Evolutionary conservation across 1,284 basidiomycete genomes (phyloP).

Genomic region (Paramarasmius palmivorus): DNA sequence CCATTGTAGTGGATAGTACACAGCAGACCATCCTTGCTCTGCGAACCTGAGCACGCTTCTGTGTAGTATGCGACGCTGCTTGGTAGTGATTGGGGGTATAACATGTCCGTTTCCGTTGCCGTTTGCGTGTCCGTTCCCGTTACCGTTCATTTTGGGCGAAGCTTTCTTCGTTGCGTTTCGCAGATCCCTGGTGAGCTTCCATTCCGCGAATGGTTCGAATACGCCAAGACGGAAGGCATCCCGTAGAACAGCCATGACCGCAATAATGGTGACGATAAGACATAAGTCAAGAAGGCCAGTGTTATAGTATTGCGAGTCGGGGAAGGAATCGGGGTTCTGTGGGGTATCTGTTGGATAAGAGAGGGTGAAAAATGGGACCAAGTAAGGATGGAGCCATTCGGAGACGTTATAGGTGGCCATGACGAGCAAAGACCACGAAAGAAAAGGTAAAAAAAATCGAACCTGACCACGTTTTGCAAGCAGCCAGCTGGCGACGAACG

Average conservation of each 20-base stretch:
- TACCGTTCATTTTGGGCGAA: slow-evolving; percentile 27
- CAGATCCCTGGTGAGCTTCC: slow-evolving; percentile 65
- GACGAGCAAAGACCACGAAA: too few species aligned
- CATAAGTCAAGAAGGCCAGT: slow-evolving; percentile 74
- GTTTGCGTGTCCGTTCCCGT: slow-evolving; percentile 28
- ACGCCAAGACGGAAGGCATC: slow-evolving; percentile 73
- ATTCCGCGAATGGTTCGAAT: slow-evolving; percentile 77
- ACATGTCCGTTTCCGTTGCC: slow-evolving; percentile 27
- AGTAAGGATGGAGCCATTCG: slow-evolving; percentile 44
- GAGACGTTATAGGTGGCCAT: slow-evolving; percentile 11
- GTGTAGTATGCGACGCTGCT: slow-evolving; percentile 58
- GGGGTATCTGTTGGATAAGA: slow-evolving; percentile 69
- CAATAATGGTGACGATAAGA: slow-evolving; percentile 72
- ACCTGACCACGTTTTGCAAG: neutral
- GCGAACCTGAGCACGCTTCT: slow-evolving; percentile 85
- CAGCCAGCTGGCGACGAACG: slow-evolving; percentile 1
- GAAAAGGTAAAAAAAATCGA: slow-evolving; percentile 6
- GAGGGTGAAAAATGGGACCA: slow-evolving; percentile 72
- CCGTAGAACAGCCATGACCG: slow-evolving; percentile 77
- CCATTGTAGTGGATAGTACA: slow-evolving; percentile 82
- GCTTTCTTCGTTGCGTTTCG: slow-evolving; percentile 20
- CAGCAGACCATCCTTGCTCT: slow-evolving; percentile 90
- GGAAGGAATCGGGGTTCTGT: slow-evolving; percentile 65
- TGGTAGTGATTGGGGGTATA: slow-evolving; percentile 26
- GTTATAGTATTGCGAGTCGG: slow-evolving; percentile 62